Conservation (phyloP, 2,329 filamentous ascomycete species). For the Fusarium sp. region DNA sequence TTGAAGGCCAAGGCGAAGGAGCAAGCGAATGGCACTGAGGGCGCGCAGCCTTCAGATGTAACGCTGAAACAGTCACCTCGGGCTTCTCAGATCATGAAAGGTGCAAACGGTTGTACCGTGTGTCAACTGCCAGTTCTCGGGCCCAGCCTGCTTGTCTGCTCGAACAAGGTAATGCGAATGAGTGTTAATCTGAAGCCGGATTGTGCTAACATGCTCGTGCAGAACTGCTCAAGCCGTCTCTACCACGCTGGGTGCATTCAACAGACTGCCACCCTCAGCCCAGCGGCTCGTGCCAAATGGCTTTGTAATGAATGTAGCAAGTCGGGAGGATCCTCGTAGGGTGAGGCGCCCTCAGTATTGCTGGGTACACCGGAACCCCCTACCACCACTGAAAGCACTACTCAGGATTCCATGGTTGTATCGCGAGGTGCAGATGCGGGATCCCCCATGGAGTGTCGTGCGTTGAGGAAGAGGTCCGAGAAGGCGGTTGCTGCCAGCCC, state of each 20-base stretch:
- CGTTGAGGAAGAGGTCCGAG: slow-evolving; percentile 4
- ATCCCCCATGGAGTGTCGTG: slow-evolving; percentile 4
- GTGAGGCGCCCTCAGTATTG: slow-evolving; percentile 32
- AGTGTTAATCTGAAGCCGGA: not conserved
- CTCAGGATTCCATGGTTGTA: not conserved
- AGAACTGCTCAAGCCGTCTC: slow-evolving; percentile 58
- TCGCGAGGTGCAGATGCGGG: slow-evolving; percentile 10
- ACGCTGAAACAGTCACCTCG: slow-evolving; percentile 46
- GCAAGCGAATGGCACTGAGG: slow-evolving; percentile 20
- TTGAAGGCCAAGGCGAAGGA: slow-evolving; percentile 17
- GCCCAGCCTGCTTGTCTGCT: slow-evolving; percentile 61
- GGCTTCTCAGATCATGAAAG: slow-evolving; percentile 54
- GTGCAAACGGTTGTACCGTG: slow-evolving; percentile 58
- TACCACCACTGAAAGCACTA: not conserved
- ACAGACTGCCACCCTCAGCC: slow-evolving; percentile 49
- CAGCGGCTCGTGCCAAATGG: slow-evolving; percentile 54
- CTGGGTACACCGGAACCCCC: slow-evolving; percentile 4
- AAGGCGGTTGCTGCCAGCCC: not conserved
- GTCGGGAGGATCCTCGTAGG: slow-evolving; percentile 41
- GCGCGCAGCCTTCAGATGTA: slow-evolving; percentile 21
- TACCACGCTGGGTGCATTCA: slow-evolving; percentile 63
- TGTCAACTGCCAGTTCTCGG: slow-evolving; percentile 63
- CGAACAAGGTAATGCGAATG: slow-evolving; percentile 58
- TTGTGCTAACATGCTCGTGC: slow-evolving; percentile 23
- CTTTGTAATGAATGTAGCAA: slow-evolving; percentile 57